Evolutionary conservation across 2,329 filamentous ascomycete species (phyloP), one percentile per base, ranked within the genome.

Genomic region (Sarocladium brachiariae): DNA sequence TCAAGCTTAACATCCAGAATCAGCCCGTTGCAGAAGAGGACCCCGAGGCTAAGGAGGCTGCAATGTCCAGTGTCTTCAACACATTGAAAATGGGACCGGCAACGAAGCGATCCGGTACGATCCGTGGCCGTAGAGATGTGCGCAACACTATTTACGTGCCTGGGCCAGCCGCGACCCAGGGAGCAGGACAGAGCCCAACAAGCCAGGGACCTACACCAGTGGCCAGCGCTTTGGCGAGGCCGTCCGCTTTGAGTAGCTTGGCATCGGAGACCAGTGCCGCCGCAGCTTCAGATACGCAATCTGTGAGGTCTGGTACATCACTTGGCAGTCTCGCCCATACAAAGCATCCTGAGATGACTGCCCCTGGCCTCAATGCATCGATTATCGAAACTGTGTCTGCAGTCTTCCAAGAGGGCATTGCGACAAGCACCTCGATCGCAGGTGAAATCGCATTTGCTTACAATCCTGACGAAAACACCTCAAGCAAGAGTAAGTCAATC

Each of bases 371-470:
- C 5, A 93, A 89, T 65, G 83, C 87, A 3, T 97, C 92, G 13
- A 79, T 97, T 51, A 86, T 97, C 48, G 93, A 99, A 66, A 93
- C 87, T 0, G 82, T 97, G n/a, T 93, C 83, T 54, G 88, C 87
- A 13, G 82, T 81, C 50, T 95, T 96, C 63, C 85, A 91, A 51
- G 79, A 85, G 30, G 87, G 88, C 8, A 74, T 73, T 11, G 70
- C 91, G 10, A 87, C 81, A 55, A 84, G 81, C 46, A 83, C 84
- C 13, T 86, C 85, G 52, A 81, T 96, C 19, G 82, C 84, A 39
- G 93, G 93, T 52, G 92, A 99, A 69, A 83, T 99, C 57, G 93
- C 92, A 3, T 80, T 99, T 56, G 82, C 85, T 19, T 91, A 91
- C 65, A 93, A 93, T 55, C 62, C 72, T 18, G 61, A 70, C 51